Conservation (phyloP, 2,329 filamentous ascomycete genomes). For the Fusarium nelsonii region DNA sequence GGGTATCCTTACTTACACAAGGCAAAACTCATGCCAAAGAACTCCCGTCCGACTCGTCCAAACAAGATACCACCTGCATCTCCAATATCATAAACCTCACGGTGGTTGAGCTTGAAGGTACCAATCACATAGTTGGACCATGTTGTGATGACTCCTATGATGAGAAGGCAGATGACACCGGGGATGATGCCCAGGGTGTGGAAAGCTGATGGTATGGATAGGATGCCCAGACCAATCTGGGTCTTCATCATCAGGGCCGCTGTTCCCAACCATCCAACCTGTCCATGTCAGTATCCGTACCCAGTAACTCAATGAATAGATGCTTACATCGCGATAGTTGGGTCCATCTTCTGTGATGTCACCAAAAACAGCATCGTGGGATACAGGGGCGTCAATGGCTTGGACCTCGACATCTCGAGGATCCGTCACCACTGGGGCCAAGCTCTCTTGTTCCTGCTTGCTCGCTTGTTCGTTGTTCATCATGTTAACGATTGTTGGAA, state of each 20-base stretch:
- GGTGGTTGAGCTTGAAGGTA: constrained; percentile 64
- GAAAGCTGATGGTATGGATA: constrained; percentile 61
- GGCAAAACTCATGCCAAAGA: constrained; percentile 54
- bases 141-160: constrained; percentile 58
- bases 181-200: constrained; percentile 61
- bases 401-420: constrained; percentile 8
- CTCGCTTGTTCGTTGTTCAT: constrained; percentile 12
- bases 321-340: constrained; percentile 48
- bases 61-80: constrained; percentile 64
- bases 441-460: constrained; percentile 1
- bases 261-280: constrained; percentile 59
- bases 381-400: constrained; percentile 33
- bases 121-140: constrained; percentile 65
- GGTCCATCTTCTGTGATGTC: constrained; percentile 46
- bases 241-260: constrained; percentile 61
- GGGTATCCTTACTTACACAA: constrained; percentile 48
- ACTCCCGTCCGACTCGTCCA: constrained; percentile 58
- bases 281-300: constrained; percentile 14
- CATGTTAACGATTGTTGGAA: background rate
- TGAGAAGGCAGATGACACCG: constrained; percentile 58
- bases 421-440: background rate
- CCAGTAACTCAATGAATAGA: background rate
- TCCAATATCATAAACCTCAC: constrained; percentile 65
- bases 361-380: constrained; percentile 43
- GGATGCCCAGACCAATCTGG: constrained; percentile 59